phyloP scores from a whole-genome alignment of 1,284 basidiomycete genomes.

The Naganishia cerealis region DNA sequence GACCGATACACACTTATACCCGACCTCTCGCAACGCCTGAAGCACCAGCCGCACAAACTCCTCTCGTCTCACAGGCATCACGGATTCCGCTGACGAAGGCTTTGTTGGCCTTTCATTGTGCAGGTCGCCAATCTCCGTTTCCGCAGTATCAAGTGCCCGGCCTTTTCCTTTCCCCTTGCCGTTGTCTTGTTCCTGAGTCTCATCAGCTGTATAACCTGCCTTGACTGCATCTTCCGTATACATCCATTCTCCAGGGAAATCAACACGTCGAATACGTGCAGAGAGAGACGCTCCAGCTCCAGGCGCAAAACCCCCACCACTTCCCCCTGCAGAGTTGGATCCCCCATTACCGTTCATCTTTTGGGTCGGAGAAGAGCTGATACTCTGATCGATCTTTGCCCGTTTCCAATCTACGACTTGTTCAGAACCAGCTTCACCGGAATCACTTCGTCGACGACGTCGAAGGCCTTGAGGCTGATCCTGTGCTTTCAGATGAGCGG shows the following conservation, averaged over 20 bases:
- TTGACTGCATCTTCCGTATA: slow-evolving; percentile 17
- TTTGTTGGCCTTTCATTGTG: background rate
- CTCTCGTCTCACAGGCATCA: slow-evolving; percentile 63
- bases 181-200: background rate
- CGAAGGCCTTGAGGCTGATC: slow-evolving; percentile 15
- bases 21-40: slow-evolving; percentile 87
- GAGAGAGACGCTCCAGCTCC: slow-evolving; percentile 16
- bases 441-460: slow-evolving; percentile 20
- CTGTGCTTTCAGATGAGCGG: background rate
- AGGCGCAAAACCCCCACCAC: background rate
- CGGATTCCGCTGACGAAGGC: background rate
- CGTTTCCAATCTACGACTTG: slow-evolving; percentile 4
- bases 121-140: background rate
- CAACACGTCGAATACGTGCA: slow-evolving; percentile 10
- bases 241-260: slow-evolving; percentile 20
- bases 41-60: slow-evolving; percentile 88
- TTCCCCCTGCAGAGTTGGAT: background rate
- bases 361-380: background rate
- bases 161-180: slow-evolving; percentile 22
- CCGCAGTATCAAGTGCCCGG: background rate
- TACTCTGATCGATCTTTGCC: slow-evolving; percentile 5
- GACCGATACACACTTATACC: slow-evolving; percentile 72
- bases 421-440: slow-evolving; percentile 19
- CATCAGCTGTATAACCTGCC: slow-evolving; percentile 6
- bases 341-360: slow-evolving; percentile 17